These are phyloP conservation scores for Avena sativa DNA, from an alignment of 176 grass and related monocot genomes.

Conservation along the genomic window DNA sequence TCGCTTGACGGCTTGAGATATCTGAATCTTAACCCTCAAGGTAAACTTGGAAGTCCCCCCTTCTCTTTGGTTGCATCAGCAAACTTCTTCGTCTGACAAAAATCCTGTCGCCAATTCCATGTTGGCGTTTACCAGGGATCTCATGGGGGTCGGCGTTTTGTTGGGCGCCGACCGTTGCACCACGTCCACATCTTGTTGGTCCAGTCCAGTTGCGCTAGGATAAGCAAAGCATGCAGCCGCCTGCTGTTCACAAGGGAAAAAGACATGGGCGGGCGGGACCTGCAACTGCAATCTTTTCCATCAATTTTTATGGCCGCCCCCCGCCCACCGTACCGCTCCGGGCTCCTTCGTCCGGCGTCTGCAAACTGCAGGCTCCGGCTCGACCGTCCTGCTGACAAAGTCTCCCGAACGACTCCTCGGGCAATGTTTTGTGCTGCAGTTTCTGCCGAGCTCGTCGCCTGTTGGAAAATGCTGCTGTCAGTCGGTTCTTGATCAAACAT, in stretches of 20 bases:
- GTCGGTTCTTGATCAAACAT: no score
- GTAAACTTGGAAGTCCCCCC: not conserved
- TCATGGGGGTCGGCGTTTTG: conserved; percentile 17
- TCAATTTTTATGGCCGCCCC: conserved; percentile 40
- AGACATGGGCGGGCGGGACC: not conserved
- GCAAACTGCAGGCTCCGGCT: not conserved
- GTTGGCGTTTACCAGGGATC: conserved; percentile 33
- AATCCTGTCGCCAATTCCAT: conserved; percentile 13
- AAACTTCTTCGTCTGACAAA: conserved; percentile 48
- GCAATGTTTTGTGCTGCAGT: not conserved
- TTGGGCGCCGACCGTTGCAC: conserved; percentile 45
- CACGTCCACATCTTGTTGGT: conserved; percentile 45
- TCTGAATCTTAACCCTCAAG: conserved; percentile 21
- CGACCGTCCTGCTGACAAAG: not conserved
- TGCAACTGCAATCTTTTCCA: conserved; percentile 15
- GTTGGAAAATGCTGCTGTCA: not conserved
- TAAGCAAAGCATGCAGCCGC: conserved; percentile 21
- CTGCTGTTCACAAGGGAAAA: conserved; percentile 1
- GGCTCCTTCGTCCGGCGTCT: not conserved
- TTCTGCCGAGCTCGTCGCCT: not conserved
- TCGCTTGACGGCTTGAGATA: not conserved
- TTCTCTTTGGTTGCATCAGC: conserved; percentile 6
- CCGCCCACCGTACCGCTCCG: not conserved
- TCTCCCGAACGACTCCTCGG: no score
- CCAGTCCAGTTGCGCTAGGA: not conserved